Evolutionary conservation across 73 alveolate genomes (phyloP), one percentile per base, ranked within the genome.

Genomic region (Paramecium pentaurelia): DNA sequence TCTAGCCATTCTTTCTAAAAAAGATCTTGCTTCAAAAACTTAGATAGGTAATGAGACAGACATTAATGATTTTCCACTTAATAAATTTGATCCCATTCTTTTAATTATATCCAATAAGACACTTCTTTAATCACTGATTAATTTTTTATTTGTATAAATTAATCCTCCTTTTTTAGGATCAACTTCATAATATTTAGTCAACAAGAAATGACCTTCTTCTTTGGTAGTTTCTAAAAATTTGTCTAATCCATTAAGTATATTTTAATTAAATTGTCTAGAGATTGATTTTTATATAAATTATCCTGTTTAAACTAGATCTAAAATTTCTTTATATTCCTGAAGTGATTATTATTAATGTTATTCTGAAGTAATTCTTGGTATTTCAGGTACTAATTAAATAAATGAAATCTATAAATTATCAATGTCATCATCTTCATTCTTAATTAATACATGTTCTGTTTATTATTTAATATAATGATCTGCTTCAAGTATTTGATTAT

Each of bases 161-260:
- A 89, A 37, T 18, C 94, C 92, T 34, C 94, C 94, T 44, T 89
- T 89, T 83, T 89, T 71, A 27, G 80, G 89, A 30, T 89, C 94
- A 16, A 77, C 88, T 11, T 83, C 77, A 47, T 89, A 89, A 89
- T 89, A 77, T 22, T 89, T 77, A 12, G 75, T 71, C 27, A 44
- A 42, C 8, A 77, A 32, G 18, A 71, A 89, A 89, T 89, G 94
- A 9, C 94, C 94, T n/a, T 89, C 88, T 30, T 89, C 94, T 47
- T 70, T 70, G 0, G 90, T 71, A 3, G 92, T 22, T 71, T 89
- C 84, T 32, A 64, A 64, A 16, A 40, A 49, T 45, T 80, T 80
- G 16, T 40, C 58, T 45, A 80, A 49, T 12, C 91, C 91, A 12
- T 37, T 2, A 20, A 47, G 47, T 12, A 80, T 80, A 80, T 5